Percentiles rank a stretch among this genome's conserved stretches.
phyloP scores from a whole-genome alignment of 768 basidiomycete species.

The Coprinellus micaceus region DNA sequence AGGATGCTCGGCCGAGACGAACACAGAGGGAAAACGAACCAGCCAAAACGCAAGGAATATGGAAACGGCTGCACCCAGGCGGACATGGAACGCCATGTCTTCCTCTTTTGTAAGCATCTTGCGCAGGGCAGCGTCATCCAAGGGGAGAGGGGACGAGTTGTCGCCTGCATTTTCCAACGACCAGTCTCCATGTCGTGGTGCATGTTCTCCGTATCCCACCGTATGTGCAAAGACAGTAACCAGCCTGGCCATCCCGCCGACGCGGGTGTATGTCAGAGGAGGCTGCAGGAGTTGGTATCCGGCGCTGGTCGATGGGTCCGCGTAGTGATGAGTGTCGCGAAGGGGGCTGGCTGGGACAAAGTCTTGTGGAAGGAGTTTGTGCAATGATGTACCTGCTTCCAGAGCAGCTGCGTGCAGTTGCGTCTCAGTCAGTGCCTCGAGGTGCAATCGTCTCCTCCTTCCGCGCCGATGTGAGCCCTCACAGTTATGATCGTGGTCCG shows the following conservation, averaged over 20 bases:
- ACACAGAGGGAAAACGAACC: constrained; percentile 31
- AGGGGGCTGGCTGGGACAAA: constrained; percentile 12
- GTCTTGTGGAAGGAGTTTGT: constrained; percentile 45
- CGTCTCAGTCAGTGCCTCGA: constrained; percentile 50
- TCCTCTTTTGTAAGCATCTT: constrained; percentile 32
- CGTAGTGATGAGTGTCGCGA: not conserved
- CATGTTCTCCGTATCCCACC: constrained; percentile 20
- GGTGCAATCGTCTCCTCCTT: constrained; percentile 56
- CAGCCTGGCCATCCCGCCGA: constrained; percentile 56
- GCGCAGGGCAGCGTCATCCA: constrained; percentile 19
- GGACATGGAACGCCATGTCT: constrained; percentile 50
- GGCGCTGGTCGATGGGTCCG: not conserved
- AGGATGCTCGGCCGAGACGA: not conserved
- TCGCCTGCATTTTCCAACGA: constrained; percentile 6
- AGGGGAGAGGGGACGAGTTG: not conserved
- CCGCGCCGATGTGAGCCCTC: constrained; percentile 24
- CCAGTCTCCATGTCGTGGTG: constrained; percentile 6
- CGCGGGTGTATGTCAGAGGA: constrained; percentile 51
- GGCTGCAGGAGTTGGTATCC: not conserved
- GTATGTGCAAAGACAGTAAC: constrained; percentile 50
- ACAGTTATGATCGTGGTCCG: not conserved
- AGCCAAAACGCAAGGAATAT: constrained; percentile 80
- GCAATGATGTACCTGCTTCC: constrained; percentile 63
- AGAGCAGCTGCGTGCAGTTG: constrained; percentile 61
- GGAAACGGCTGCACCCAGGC: constrained; percentile 52